Base-by-base conservation (phyloP, 1,284 basidiomycete genomes). In the Gymnopus androsaceus region DNA sequence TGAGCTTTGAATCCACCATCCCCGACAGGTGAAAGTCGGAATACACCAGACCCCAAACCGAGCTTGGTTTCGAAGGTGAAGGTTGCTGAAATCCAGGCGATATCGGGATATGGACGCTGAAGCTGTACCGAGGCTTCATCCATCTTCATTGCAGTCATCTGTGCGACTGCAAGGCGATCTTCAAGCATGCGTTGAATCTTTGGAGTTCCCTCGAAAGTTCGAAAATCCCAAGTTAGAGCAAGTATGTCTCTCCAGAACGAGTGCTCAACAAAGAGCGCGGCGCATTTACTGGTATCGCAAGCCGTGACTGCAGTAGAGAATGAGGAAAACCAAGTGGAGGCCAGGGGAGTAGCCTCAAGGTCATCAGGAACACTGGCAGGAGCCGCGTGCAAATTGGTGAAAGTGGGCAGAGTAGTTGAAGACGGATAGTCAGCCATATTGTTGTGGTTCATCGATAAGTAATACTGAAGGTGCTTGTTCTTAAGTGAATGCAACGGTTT, bases 201-300 rank as follows among this genome's bases (percentile, higher is more conserved):
- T 5, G 63, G 28, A 23, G 60, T 62, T 28, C 80, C 78, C 58
- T 78, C 75, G 65, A 87, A 81, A 1, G 84, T 83, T 48, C 84
- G 78, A 65, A 85, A 78, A 60, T 84, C 78, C 81, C 82, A 87
- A 14, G 85, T 85, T 47, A 86, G 73, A 0, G 81, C 75, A 31
- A 86, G 76, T 53, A 82, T 70, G 66, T 87, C 85, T 36, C 82
- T 73, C 83, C 83, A 86, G 67, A 76, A 76, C 3, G 75, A 72
- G 45, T 81, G 77, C 3, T 72, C 66, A 42, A 74, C 60, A 51
- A 83, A 68, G 50, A 78, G 69, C 14, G 31, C 31, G 14, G 31
- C 31, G 14, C 6, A 7, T 7, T 7, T 33, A 33, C 31, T 33
- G 31, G n/a, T n/a, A n/a, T n/a, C n/a, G n/a, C n/a, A n/a, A n/a